These are phyloP conservation scores for Xanthoconium purpureum DNA, from an alignment of 768 basidiomycete species.

Conservation along the genomic window DNA sequence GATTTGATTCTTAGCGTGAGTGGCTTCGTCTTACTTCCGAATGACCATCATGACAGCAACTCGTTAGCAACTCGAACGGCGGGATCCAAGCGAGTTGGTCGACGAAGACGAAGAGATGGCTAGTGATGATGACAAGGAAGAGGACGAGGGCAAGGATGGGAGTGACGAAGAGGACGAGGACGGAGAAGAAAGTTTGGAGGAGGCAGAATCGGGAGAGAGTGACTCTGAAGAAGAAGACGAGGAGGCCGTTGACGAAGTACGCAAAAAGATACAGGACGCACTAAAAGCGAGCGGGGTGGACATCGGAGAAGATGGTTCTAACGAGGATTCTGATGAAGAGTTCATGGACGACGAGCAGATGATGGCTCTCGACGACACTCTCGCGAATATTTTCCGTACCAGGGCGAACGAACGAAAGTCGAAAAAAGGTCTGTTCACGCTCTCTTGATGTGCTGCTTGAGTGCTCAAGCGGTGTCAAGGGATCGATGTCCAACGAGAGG, in stretches of 20 bases:
- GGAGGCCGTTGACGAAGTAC: conserved; percentile 46
- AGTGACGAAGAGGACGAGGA: conserved; percentile 38
- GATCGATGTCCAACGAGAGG: conserved; percentile 75
- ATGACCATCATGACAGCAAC: not conserved
- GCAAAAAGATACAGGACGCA: conserved; percentile 64
- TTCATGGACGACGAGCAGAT: conserved; percentile 97
- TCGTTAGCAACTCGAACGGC: conserved; percentile 78
- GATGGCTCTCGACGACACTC: conserved; percentile 92
- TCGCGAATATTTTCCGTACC: conserved; percentile 81
- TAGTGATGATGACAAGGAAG: conserved; percentile 26
- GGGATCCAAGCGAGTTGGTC: conserved; percentile 54
- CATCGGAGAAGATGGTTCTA: conserved; percentile 50
- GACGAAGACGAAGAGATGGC: conserved; percentile 43
- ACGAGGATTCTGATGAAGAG: conserved; percentile 56
- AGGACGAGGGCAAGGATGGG: conserved; percentile 25
- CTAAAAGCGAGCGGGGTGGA: conserved; percentile 57
- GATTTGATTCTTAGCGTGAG: conserved; percentile 80
- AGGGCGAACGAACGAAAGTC: conserved; percentile 57
- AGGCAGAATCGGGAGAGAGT: conserved; percentile 34
- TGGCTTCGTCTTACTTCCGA: conserved; percentile 6
- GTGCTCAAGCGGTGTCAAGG: conserved; percentile 34
- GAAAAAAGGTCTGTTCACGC: conserved; percentile 54
- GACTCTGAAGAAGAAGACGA: conserved; percentile 52
- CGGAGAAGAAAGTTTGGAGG: conserved; percentile 32
- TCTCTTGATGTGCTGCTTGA: not conserved